Base-by-base conservation (phyloP, 2,329 filamentous ascomycete genomes). In the Aspergillus caelatus region DNA sequence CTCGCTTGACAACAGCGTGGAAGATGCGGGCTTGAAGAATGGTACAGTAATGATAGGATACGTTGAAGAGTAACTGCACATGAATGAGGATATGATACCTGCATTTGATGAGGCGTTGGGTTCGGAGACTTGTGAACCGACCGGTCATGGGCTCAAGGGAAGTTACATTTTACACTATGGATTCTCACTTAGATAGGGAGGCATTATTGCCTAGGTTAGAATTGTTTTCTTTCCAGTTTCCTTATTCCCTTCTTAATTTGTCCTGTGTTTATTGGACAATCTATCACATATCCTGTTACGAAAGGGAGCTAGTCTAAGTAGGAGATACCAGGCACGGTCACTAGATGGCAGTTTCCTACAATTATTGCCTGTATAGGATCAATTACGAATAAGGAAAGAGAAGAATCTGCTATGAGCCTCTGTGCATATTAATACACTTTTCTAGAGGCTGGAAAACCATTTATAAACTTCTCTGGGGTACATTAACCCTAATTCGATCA, bases 41-140 rank as follows among this genome's bases (percentile, higher is more conserved):
- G 93, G 91, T 4, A 97, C 93, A 0, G 90, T 99, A 9, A 97
- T 97, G 92, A 90, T 99, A 69, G 95, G 97, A 77, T 96, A 93
- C 73, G 79, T 91, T 62, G 89, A 92, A 76, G 84, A 86, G 12
- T 82, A 75, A 70, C 46, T 26, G 34, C 12, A n/a, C 28, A 21
- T 52, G 50, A 7, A 14, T 45, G 36, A 53, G 34, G 48, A 23
- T 54, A 60, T 36, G 45, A 41, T 28, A 59, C 34, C 52, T 55
- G 52, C 52, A 55, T 55, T 55, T 36, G 32, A 55, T 39, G 52
- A 39, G 52, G 52, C 52, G 52, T 55, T 55, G 32, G 32, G 52
- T 23, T 55, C 34, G 52, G 52, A 36, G 32, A 26, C 52, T 39
- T 55, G 12, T 26, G 52, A 26, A 41, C 11, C 52, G 34, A n/a